Evolutionary conservation across 495 filamentous ascomycete species (phyloP).

Genomic region (Geopyxis carbonaria): DNA sequence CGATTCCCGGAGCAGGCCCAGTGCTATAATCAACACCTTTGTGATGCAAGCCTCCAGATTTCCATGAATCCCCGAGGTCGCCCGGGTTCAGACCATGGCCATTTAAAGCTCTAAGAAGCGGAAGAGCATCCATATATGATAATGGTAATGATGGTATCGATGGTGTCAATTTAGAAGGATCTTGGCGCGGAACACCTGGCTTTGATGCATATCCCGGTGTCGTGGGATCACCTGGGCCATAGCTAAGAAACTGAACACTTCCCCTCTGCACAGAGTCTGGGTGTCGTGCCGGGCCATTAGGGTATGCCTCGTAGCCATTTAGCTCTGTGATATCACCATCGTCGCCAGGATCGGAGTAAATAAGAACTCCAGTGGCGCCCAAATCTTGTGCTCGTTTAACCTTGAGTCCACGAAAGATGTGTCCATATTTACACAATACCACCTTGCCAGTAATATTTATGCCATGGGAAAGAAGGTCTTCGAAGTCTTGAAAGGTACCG

Average conservation of each 20-base stretch:
- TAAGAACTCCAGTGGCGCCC: constrained; percentile 66
- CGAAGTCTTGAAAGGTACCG: constrained; percentile 56
- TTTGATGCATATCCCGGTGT: constrained; percentile 90
- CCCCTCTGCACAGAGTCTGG: constrained; percentile 83
- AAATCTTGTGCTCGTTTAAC: constrained; percentile 83
- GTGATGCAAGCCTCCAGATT: constrained; percentile 55
- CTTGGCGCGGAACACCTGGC: constrained; percentile 64
- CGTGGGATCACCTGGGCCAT: constrained; percentile 58
- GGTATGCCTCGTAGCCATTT: constrained; percentile 67
- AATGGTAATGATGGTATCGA: constrained; percentile 84
- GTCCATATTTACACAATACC: constrained; percentile 53
- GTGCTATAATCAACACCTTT: constrained; percentile 83
- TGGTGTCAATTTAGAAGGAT: constrained; percentile 50
- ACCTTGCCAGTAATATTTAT: constrained; percentile 67
- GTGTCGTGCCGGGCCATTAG: constrained; percentile 71
- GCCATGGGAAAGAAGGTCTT: constrained; percentile 62
- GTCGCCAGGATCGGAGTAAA: constrained; percentile 80
- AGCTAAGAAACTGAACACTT: constrained; percentile 50
- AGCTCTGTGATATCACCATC: constrained; percentile 68
- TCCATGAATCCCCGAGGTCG: constrained; percentile 52
- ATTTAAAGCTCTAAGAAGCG: constrained; percentile 74
- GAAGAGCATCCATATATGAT: constrained; percentile 71
- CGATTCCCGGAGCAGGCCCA: constrained; percentile 59
- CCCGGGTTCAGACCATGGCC: constrained; percentile 65
- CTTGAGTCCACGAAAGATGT: constrained; percentile 78